Percentiles rank a stretch among this genome's conserved stretches.
phyloP scores from a whole-genome alignment of 1,284 basidiomycete genomes.

The Boletus mariae region DNA sequence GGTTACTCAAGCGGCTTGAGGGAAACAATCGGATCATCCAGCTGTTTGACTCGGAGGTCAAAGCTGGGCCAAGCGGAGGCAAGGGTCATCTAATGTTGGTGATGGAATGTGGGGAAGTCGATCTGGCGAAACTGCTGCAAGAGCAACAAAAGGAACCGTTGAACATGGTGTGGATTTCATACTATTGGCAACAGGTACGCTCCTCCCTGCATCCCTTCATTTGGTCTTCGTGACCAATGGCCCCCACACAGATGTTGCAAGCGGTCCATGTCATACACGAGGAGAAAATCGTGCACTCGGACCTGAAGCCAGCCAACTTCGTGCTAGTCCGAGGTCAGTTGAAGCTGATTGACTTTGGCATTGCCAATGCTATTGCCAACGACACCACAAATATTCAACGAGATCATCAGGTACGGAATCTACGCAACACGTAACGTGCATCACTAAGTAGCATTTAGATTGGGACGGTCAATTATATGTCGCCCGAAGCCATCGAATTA shows the following conservation, averaged over 20 bases:
- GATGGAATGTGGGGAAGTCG: conserved; percentile 93
- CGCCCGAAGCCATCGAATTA: conserved; percentile 86
- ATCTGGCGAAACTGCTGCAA: conserved; percentile 77
- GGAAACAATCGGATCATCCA: conserved; percentile 89
- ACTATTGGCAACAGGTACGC: conserved; percentile 91
- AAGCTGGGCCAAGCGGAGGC: conserved; percentile 56
- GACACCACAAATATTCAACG: conserved; percentile 96
- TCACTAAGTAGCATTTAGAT: conserved; percentile 47
- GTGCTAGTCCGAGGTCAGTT: conserved; percentile 90
- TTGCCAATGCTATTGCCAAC: conserved; percentile 94
- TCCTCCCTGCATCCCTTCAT: neutral
- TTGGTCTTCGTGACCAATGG: conserved; percentile 1
- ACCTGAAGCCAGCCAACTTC: conserved; percentile 95
- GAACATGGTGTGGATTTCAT: conserved; percentile 89
- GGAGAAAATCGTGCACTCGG: conserved; percentile 95
- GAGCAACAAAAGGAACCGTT: conserved; percentile 80
- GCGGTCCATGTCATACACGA: conserved; percentile 94
- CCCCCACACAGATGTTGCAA: conserved; percentile 76
- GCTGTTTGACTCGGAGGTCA: conserved; percentile 82
- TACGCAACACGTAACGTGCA: conserved; percentile 1
- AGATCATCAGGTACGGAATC: conserved; percentile 73
- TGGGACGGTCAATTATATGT: conserved; percentile 95
- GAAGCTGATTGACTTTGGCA: conserved; percentile 96
- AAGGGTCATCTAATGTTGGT: conserved; percentile 75
- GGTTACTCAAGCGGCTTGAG: conserved; percentile 78